These are phyloP conservation scores for Lachnellula suecica DNA, from an alignment of 2,329 filamentous ascomycete genomes.

Conservation along the genomic window DNA sequence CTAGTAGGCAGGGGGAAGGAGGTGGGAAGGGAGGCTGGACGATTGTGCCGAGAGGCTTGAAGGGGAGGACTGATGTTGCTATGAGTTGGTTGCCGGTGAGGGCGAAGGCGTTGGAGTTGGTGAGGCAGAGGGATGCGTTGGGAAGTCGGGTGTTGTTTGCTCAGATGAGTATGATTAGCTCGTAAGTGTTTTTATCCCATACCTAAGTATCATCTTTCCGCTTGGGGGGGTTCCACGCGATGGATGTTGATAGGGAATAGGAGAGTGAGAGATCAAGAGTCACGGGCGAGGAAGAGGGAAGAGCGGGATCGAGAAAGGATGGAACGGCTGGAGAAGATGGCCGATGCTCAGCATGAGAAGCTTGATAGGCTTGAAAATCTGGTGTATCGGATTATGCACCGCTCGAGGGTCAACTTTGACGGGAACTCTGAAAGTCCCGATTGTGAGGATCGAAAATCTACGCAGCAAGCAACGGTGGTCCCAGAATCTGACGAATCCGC, in stretches of 20 bases:
- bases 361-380: conserved; percentile 23
- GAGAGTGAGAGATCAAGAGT: conserved; percentile 26
- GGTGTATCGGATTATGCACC: conserved; percentile 23
- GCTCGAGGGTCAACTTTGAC: background rate
- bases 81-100: conserved; percentile 46
- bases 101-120: conserved; percentile 44
- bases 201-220: background rate
- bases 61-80: conserved; percentile 39
- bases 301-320: conserved; percentile 19
- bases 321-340: conserved; percentile 19
- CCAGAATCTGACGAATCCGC: background rate
- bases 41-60: conserved; percentile 38
- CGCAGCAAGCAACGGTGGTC: too few relatives aligned
- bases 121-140: conserved; percentile 45
- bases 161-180: conserved; percentile 49
- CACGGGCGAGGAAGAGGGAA: conserved; percentile 18
- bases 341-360: conserved; percentile 24
- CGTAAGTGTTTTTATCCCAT: conserved; percentile 28
- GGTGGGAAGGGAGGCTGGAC: conserved; percentile 35
- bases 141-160: conserved; percentile 46
- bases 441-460: too few relatives aligned
- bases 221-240: background rate
- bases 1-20: conserved; percentile 20
- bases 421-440: background rate
- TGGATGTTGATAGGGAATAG: conserved; percentile 11